phyloP scores from a whole-genome alignment of 805 yeast genomes.

The Saccharomyces mikatae region DNA sequence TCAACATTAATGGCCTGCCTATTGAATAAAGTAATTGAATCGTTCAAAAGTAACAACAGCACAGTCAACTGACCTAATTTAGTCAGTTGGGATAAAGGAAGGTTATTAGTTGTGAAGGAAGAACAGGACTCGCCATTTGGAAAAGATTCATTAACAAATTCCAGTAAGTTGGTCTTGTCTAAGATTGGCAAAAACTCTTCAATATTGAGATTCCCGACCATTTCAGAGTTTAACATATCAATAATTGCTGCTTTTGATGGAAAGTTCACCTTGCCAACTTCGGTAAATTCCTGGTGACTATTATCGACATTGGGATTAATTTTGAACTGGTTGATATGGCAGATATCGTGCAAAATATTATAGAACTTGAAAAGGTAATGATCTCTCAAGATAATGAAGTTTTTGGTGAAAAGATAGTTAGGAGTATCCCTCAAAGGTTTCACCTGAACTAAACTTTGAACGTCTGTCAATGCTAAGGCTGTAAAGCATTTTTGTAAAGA shows the following conservation, averaged over 20 bases:
- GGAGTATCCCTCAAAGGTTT: conserved; percentile 17
- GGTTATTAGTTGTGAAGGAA: neutral
- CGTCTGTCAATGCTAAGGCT: neutral
- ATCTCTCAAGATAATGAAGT: conserved; percentile 20
- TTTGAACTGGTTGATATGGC: neutral
- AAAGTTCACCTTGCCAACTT: neutral
- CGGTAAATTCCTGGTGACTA: neutral
- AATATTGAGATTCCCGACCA: neutral
- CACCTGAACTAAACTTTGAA: neutral
- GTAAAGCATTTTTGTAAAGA: neutral
- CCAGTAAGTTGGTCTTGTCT: neutral
- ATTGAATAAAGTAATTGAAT: neutral
- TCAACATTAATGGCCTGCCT: neutral
- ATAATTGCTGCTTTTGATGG: neutral
- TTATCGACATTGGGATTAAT: neutral
- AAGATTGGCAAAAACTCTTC: neutral
- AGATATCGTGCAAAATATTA: conserved; percentile 8
- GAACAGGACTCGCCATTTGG: neutral
- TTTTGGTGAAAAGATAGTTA: conserved; percentile 17
- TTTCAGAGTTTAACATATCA: neutral
- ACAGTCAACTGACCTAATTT: neutral
- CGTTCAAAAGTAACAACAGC: neutral
- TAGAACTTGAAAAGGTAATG: conserved; percentile 16
- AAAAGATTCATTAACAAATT: neutral
- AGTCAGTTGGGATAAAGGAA: neutral